Base-by-base conservation (phyloP, 306 rosid species). In the Datisca glomerata region DNA sequence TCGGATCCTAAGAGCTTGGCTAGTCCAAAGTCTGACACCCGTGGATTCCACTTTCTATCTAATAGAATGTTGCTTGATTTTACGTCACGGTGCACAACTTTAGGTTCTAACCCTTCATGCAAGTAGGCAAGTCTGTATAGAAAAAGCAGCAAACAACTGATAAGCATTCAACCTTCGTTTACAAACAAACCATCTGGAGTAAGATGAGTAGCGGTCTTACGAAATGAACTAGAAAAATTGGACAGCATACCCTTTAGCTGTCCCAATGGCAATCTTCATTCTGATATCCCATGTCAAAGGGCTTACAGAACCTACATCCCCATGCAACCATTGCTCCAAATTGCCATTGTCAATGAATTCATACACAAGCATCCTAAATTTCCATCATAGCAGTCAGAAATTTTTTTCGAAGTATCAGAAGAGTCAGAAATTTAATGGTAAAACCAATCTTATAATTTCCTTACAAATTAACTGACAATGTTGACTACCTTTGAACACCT, bases 281-380 rank as follows among this genome's bases (percentile, higher is more conserved):
- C 98, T 74, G 49, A 80, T 70, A 10, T 84, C 93, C 98, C 98
- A 89, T 14, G 93, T 83, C 48, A 89, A 63, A 56, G 95, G 95
- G 49, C 98, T 89, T 32, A 73, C 43, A 35, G 95, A 76, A 33
- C 95, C 93, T 33, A 80, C 93, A 43, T 89, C 85, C 60, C 98
- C 98, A 43, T 89, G 98, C 64, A 89, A 70, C 98, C 98, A 89
- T 49, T 89, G 98, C 72, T 89, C 98, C 81, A 89, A 69, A 63
- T 84, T 89, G 34, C 98, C 95, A 24, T 89, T 89, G 56, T 89
- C 74, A 59, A 89, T 74, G 49, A 77, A 89, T 61, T 89, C 98
- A 47, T 80, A 89, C 44, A 89, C 93, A 35, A 89, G 93, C 89
- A 89, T 84, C 84, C 98, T 89, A 41, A 28, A 41, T 27, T 51